Evolutionary conservation across 768 basidiomycete species (phyloP).

Genomic region (Suillus americanus): DNA sequence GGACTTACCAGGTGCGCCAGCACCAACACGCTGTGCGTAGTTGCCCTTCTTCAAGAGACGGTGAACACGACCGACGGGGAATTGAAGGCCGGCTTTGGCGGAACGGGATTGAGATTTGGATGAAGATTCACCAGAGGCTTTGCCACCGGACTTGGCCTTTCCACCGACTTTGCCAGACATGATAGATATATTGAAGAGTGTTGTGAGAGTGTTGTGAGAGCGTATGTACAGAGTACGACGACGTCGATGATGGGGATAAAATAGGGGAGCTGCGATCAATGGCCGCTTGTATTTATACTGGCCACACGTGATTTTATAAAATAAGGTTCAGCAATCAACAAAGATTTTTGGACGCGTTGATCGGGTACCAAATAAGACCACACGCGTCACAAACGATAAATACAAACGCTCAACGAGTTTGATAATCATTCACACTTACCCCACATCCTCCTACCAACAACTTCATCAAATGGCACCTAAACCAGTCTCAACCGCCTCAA

Average conservation of each 20-base stretch:
- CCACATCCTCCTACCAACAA: slow-evolving; percentile 13
- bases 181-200: slow-evolving; percentile 11
- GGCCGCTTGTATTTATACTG: slow-evolving; percentile 29
- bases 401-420: slow-evolving; percentile 7
- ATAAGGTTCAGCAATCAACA: slow-evolving; percentile 40
- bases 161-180: slow-evolving; percentile 42
- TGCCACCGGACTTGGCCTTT: slow-evolving; percentile 72
- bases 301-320: slow-evolving; percentile 13
- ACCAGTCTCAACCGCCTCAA: slow-evolving; percentile 84
- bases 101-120: slow-evolving; percentile 39
- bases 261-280: slow-evolving; percentile 12
- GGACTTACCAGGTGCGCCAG: slow-evolving; percentile 45
- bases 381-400: slow-evolving; percentile 32
- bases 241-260: slow-evolving; percentile 5
- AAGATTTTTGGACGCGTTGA: slow-evolving; percentile 29
- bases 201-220: neutral
- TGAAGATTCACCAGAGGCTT: slow-evolving; percentile 40
- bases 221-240: neutral
- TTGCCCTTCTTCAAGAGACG: slow-evolving; percentile 59
- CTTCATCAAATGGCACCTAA: slow-evolving; percentile 54
- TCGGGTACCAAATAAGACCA: slow-evolving; percentile 36
- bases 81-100: slow-evolving; percentile 42
- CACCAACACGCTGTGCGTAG: slow-evolving; percentile 58
- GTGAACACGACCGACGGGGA: slow-evolving; percentile 63
- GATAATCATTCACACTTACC: neutral